Conservation (phyloP, 495 filamentous ascomycete genomes). For the Friedmanniomyces simplex region DNA sequence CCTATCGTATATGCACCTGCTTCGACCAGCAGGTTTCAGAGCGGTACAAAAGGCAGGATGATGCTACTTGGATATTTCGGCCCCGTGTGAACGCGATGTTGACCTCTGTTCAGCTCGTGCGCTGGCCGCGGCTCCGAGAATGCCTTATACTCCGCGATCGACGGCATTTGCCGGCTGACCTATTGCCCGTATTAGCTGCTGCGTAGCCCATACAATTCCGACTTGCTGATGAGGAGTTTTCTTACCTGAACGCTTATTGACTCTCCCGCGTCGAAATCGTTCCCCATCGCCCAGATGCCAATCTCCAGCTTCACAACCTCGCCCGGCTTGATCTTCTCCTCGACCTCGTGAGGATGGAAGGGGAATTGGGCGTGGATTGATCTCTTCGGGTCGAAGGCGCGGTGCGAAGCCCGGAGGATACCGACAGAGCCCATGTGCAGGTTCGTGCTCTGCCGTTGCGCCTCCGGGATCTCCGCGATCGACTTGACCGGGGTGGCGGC, state of each 20-base stretch:
- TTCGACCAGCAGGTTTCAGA: no score
- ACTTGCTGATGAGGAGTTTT: no score
- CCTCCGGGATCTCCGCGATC: conserved; percentile 27
- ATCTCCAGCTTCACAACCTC: conserved; percentile 4
- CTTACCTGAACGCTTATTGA: not conserved
- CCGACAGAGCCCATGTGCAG: conserved; percentile 21
- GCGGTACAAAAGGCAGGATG: conserved; percentile 28
- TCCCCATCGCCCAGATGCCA: not conserved
- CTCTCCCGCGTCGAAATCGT: not conserved
- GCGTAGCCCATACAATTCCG: no score
- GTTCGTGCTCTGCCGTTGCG: conserved; percentile 4
- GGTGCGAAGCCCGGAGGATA: conserved; percentile 31
- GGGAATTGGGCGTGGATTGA: conserved; percentile 29
- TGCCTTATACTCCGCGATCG: conserved; percentile 24
- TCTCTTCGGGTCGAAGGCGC: conserved; percentile 20
- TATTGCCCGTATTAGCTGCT: no score
- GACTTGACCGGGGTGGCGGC: conserved; percentile 26
- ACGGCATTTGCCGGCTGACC: not conserved
- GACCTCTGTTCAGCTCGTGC: conserved; percentile 30
- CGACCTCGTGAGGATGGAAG: conserved; percentile 29
- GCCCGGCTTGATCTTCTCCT: conserved; percentile 30
- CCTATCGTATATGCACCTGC: no score
- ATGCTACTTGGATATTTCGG: conserved; percentile 29
- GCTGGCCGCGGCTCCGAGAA: conserved; percentile 29
- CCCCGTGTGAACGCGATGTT: conserved; percentile 29